A percentile compares a stretch with the other conserved stretches of the same genome.
These are phyloP conservation scores for Tricholoma bakamatsutake DNA, from an alignment of 768 basidiomycete genomes.

Conservation along the genomic window DNA sequence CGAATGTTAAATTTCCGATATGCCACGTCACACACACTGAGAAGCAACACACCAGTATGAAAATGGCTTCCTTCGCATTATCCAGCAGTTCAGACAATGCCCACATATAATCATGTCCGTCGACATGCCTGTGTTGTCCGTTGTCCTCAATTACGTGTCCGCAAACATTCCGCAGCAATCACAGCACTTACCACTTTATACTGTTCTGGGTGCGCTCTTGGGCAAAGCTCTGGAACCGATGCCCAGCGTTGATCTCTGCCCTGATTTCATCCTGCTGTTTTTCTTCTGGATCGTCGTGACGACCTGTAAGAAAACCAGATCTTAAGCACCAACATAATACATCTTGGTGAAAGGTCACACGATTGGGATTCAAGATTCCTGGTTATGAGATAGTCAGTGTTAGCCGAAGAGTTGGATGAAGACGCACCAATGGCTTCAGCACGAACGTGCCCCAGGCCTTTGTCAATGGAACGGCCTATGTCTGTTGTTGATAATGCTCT, in stretches of 20 bases:
- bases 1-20: background rate
- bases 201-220: slow-evolving; percentile 58
- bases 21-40: background rate
- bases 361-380: slow-evolving; percentile 43
- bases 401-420: background rate
- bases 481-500: too few species aligned
- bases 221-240: slow-evolving; percentile 88
- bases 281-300: slow-evolving; percentile 76
- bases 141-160: background rate
- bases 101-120: slow-evolving; percentile 97
- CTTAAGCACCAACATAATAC: background rate
- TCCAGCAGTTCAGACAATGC: slow-evolving; percentile 89
- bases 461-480: slow-evolving; percentile 12
- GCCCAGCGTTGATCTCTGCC: slow-evolving; percentile 65
- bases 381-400: background rate
- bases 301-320: slow-evolving; percentile 27
- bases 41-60: slow-evolving; percentile 58
- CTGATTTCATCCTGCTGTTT: slow-evolving; percentile 65
- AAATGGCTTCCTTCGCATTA: slow-evolving; percentile 75
- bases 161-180: background rate
- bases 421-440: slow-evolving; percentile 31
- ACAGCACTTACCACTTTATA: slow-evolving; percentile 65
- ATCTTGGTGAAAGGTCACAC: slow-evolving; percentile 20
- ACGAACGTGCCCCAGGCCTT: slow-evolving; percentile 36
- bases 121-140: slow-evolving; percentile 60